Base-by-base conservation (phyloP, 2,329 filamentous ascomycete genomes). In the Cordyceps tenuipes region DNA sequence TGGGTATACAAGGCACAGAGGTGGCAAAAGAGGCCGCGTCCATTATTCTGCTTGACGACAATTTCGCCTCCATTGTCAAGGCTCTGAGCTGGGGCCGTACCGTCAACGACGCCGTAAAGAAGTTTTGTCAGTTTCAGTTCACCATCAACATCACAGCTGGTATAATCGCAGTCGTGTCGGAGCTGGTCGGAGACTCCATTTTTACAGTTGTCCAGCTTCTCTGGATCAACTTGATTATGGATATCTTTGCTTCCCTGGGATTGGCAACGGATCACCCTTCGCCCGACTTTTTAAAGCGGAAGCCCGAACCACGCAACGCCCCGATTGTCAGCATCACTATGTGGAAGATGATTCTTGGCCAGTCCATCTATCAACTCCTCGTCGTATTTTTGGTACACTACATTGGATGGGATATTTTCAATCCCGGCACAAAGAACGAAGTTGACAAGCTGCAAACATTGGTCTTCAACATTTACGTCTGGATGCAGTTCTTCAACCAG, bases 401-500 rank as follows among this genome's bases (percentile, higher is more conserved):
- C 64, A 79, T 79, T 2, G 81, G 82, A 43, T 73, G 77, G 61
- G 80, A 79, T 61, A 78, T 83, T 61, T 72, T 83, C 23, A 36
- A 59, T 12, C 61, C 63, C 5, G 51, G 36, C 31, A 59, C 44
- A 12, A 12, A 52, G 1, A 43, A 52, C 1, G 61, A 64, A 10
- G 19, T 43, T 1, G 59, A 51, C 10, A 73, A 82, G 59, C 73
- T 88, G 56, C 73, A 83, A 60, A 90, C 89, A 1, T 77, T 93
- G 12, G 86, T 93, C 5, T 92, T 93, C 78, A 94, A 93, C 73
- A 89, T 87, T 0, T 93, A 92, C 66, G 88, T 92, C 49, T 92
- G 89, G 88, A 91, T 93, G 87, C 89, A 93, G 65, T 90, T 94
- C 64, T 93, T 93, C 79, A 93, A 94, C 67, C 84, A 90, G 66